Conservation (phyloP, 2,329 filamentous ascomycete genomes). For the Xylariaceae sp. region DNA sequence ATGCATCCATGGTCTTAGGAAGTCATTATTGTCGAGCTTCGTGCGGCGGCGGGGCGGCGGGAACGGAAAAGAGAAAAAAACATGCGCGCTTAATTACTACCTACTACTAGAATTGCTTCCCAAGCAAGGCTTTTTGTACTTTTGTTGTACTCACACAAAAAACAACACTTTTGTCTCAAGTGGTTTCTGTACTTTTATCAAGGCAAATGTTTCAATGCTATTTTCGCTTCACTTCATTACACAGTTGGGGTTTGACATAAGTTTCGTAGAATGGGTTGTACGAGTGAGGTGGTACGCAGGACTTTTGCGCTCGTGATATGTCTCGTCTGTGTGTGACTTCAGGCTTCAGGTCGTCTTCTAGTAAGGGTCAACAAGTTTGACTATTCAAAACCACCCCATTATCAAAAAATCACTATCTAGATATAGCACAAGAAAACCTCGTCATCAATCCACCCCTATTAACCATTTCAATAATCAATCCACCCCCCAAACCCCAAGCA, state of each 20-base stretch:
- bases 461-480: slow-evolving; percentile 14
- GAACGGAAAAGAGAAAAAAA: not conserved
- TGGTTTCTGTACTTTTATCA: not conserved
- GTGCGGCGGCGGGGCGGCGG: not conserved
- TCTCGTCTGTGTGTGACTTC: too few species aligned
- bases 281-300: too few species aligned
- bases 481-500: slow-evolving; percentile 30
- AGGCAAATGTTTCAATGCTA: not conserved
- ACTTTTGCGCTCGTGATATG: too few species aligned
- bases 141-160: not conserved
- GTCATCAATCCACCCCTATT: too few species aligned
- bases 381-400: too few species aligned
- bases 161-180: not conserved
- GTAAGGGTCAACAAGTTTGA: too few species aligned
- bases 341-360: too few species aligned
- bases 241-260: too few species aligned
- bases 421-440: too few species aligned
- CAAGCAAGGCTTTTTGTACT: not conserved
- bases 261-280: too few species aligned
- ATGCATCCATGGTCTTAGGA: not conserved
- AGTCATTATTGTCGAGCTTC: not conserved
- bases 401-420: too few species aligned
- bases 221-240: too few species aligned
- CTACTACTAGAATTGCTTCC: not conserved
- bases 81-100: not conserved